Conservation (phyloP, 805 yeast genomes). For the Starmerella sp. region DNA sequence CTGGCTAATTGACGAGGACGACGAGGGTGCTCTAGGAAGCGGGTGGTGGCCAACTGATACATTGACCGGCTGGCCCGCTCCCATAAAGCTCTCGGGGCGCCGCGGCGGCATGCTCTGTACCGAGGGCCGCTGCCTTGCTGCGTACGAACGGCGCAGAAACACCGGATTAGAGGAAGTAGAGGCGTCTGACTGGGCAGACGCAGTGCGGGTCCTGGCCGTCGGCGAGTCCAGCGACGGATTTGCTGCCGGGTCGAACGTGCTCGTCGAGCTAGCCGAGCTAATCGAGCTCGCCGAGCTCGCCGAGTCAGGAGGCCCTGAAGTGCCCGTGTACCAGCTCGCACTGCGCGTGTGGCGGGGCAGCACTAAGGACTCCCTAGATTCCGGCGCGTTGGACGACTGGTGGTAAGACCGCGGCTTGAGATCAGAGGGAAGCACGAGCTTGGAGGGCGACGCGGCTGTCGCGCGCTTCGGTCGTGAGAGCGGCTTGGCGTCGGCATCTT, state of each 20-base stretch:
- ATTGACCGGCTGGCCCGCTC: neutral
- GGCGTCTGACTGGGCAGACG: neutral
- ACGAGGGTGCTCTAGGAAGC: neutral
- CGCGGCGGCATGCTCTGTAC: conserved; percentile 1
- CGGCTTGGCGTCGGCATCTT: neutral
- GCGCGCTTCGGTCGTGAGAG: neutral
- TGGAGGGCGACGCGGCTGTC: neutral
- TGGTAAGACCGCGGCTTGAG: conserved; percentile 1
- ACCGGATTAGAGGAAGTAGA: neutral
- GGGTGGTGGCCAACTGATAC: neutral
- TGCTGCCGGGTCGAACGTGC: neutral
- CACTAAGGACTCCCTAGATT: neutral
- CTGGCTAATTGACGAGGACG: neutral
- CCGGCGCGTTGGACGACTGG: neutral
- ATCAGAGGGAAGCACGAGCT: conserved; percentile 3
- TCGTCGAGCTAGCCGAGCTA: neutral
- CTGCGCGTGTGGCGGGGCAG: neutral
- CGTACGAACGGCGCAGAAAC: neutral
- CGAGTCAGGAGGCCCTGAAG: neutral
- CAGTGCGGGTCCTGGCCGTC: neutral
- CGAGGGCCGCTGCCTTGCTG: neutral
- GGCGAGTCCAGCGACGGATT: neutral
- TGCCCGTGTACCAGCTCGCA: conserved; percentile 1
- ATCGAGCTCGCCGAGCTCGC: neutral
- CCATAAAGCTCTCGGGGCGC: neutral